Conservation (phyloP, 2,329 filamentous ascomycete genomes). For the Apiospora phragmitis region DNA sequence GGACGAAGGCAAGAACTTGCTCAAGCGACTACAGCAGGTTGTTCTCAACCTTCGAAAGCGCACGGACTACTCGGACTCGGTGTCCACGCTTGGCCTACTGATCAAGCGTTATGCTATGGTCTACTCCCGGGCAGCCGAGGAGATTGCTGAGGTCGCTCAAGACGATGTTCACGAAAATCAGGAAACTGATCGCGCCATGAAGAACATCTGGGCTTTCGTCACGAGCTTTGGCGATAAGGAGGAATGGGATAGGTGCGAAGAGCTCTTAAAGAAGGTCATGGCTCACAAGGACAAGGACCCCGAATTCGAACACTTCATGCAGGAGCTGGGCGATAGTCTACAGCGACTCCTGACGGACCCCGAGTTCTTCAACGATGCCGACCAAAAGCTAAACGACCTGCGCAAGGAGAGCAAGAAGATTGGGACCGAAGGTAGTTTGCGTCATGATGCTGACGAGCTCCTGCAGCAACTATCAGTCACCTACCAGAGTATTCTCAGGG, state of each 20-base stretch:
- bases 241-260: slow-evolving; percentile 75
- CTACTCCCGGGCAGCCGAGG: slow-evolving; percentile 73
- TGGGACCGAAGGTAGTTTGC: slow-evolving; percentile 65
- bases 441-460: slow-evolving; percentile 71
- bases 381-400: slow-evolving; percentile 53
- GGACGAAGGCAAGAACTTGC: slow-evolving; percentile 70
- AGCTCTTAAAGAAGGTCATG: slow-evolving; percentile 68
- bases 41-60: slow-evolving; percentile 74
- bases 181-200: slow-evolving; percentile 72
- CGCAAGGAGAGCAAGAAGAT: slow-evolving; percentile 61
- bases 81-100: slow-evolving; percentile 74
- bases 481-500: slow-evolving; percentile 66
- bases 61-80: slow-evolving; percentile 82
- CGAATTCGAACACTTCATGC: slow-evolving; percentile 77
- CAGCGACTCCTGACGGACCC: slow-evolving; percentile 85
- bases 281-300: slow-evolving; percentile 75
- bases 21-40: slow-evolving; percentile 74
- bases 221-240: slow-evolving; percentile 74
- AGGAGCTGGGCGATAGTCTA: slow-evolving; percentile 70
- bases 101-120: slow-evolving; percentile 75
- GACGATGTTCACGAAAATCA: slow-evolving; percentile 72
- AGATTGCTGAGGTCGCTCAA: slow-evolving; percentile 65
- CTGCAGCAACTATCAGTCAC: slow-evolving; percentile 69
- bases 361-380: slow-evolving; percentile 76
- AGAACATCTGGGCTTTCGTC: slow-evolving; percentile 79